Conservation (phyloP, 208 protist species). For the Trypanosoma avium region DNA sequence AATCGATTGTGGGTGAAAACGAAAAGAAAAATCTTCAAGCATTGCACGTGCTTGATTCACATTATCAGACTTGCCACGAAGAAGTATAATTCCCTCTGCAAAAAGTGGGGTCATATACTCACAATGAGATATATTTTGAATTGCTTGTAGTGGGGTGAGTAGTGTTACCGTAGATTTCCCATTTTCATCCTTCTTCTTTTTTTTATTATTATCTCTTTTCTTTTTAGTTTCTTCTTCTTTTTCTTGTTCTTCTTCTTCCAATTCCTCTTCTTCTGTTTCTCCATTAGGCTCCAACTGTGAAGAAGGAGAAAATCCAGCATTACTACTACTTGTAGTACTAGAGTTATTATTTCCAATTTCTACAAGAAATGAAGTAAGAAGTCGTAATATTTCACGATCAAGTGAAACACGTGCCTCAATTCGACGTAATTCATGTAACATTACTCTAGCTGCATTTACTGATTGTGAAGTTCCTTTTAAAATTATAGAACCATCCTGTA, state of each 20-base stretch:
- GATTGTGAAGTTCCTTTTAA: conserved; percentile 31
- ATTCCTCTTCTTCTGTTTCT: background rate
- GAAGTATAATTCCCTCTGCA: conserved; percentile 37
- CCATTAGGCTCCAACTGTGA: background rate
- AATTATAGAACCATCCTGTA: conserved; percentile 32
- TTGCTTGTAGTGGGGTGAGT: conserved; percentile 39
- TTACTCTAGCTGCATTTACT: conserved; percentile 26
- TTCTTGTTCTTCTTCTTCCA: background rate
- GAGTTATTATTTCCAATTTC: no score
- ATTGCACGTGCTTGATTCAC: conserved; percentile 34
- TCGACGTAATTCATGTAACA: conserved; percentile 33
- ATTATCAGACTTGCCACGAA: conserved; percentile 34
- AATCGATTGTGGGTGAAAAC: conserved; percentile 26
- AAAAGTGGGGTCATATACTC: conserved; percentile 34
- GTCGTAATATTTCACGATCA: conserved; percentile 19
- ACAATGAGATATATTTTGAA: conserved; percentile 37
- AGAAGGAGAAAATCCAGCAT: background rate
- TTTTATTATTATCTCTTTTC: background rate
- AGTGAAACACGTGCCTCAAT: conserved; percentile 35
- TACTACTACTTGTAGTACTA: background rate
- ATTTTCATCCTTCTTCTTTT: background rate
- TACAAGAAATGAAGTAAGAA: conserved; percentile 40
- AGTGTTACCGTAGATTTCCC: no score
- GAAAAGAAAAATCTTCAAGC: conserved; percentile 42
- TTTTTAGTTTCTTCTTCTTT: background rate